phyloP scores from a whole-genome alignment of 352 stramenopile species.

The Globisporangium parvum region DNA sequence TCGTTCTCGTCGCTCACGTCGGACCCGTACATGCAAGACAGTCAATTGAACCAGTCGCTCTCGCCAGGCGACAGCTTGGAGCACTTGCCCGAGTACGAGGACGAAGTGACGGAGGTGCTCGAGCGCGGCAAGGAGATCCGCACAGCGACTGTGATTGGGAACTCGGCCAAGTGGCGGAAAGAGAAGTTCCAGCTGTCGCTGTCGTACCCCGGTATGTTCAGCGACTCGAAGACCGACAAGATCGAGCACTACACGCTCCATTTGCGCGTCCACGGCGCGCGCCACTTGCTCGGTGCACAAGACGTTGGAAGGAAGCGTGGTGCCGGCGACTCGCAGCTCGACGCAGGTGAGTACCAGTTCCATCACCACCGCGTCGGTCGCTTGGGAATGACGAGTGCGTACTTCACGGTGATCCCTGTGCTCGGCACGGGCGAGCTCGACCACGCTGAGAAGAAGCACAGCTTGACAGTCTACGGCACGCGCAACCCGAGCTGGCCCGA shows the following conservation, averaged over 20 bases:
- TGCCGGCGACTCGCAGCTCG: not conserved
- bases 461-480: constrained; percentile 61
- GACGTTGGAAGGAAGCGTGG: not conserved
- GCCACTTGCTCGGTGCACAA: constrained; percentile 27
- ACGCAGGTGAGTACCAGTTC: constrained; percentile 1
- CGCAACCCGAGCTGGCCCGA: constrained; percentile 52
- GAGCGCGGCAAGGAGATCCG: constrained; percentile 31
- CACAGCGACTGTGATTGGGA: constrained; percentile 29
- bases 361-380: constrained; percentile 12
- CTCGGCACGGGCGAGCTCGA: constrained; percentile 31
- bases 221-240: constrained; percentile 20
- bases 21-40: constrained; percentile 30
- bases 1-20: constrained; percentile 47
- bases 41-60: constrained; percentile 8
- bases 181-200: constrained; percentile 57
- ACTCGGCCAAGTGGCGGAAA: constrained; percentile 38
- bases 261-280: constrained; percentile 35
- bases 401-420: constrained; percentile 66
- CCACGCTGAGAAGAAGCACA: constrained; percentile 42
- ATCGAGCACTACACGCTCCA: constrained; percentile 35
- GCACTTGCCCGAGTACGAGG: constrained; percentile 24
- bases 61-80: not conserved
- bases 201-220: constrained; percentile 67
- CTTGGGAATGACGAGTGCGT: constrained; percentile 32
- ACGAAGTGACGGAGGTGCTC: constrained; percentile 42